Percentiles rank a stretch among this genome's conserved stretches.
Conservation (phyloP, 306 rosid species). For the Pterocarpus santalinus region DNA sequence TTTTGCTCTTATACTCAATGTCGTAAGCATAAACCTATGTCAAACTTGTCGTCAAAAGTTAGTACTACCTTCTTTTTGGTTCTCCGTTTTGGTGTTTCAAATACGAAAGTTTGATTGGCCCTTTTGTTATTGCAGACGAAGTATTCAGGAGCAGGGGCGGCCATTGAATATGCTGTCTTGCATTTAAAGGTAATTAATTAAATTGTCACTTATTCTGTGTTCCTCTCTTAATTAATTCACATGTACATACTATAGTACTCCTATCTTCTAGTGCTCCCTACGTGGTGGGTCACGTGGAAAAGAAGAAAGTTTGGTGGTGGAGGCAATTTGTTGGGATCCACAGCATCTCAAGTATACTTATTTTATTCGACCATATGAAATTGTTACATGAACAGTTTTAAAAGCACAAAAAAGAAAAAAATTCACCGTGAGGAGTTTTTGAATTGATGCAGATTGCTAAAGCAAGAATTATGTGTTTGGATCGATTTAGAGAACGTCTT, state of each 20-base stretch:
- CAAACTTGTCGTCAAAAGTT: constrained; percentile 3
- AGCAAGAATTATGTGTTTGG: background rate
- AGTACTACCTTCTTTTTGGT: no score
- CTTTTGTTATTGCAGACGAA: constrained; percentile 63
- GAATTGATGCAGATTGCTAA: constrained; percentile 16
- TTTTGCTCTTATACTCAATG: background rate
- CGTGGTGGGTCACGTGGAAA: constrained; percentile 28
- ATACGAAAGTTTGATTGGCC: constrained; percentile 38
- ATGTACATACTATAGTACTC: constrained; percentile 13
- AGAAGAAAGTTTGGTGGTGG: constrained; percentile 38
- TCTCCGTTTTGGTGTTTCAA: constrained; percentile 8
- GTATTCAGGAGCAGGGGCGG: constrained; percentile 92
- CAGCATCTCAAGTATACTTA: constrained; percentile 31
- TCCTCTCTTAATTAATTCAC: constrained; percentile 13
- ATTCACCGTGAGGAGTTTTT: no score
- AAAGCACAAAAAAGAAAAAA: no score
- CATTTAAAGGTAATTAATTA: constrained; percentile 76
- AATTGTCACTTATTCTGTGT: constrained; percentile 6
- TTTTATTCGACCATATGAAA: no score
- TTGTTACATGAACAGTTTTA: no score
- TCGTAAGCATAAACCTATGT: background rate
- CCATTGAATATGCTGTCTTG: constrained; percentile 92
- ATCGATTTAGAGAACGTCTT: no score
- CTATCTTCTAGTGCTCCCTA: constrained; percentile 9
- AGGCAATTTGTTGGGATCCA: constrained; percentile 42